Base-by-base conservation (phyloP, 2,329 filamentous ascomycete genomes). In the Cladosporium phlei region DNA sequence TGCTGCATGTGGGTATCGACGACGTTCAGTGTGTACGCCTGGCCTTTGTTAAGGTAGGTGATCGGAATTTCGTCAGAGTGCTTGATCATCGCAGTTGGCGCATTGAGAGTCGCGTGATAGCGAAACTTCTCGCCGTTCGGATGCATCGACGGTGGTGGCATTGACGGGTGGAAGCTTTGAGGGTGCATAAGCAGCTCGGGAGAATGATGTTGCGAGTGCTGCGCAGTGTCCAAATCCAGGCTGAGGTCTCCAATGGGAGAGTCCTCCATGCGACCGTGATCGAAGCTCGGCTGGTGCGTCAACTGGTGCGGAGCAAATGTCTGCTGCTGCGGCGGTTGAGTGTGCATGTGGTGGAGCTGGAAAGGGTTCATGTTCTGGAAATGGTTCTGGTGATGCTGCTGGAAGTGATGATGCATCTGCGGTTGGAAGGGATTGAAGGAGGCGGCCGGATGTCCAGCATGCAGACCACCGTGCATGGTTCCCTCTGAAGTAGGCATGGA, bases 1-100 rank as follows among this genome's bases (percentile, higher is more conserved):
- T 83, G 68, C 1, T 76, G 72, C 2, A 85, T 79, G 5, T 75
- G 73, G 0, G 86, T 93, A 62, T 98, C 93, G 37, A 86, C 74
- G 21, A 98, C 78, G 2, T 86, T 86, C 14, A 98, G 73, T 0
- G 87, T 86, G 65, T 98, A 98, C 12, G 89, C 88, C 64, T 97
- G 91, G 19, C 91, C 90, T 68, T 97, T 97, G 71, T 98, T 98
- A 14, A 98, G 78, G 63, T 98, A 98, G 0, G 91, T 96, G n/a
- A 97, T 81, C 0, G 93, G 93, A 19, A 97, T 94, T 65, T 97
- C 91, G 50, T 94, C 86, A 1, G 82, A 69, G 52, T 89, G 83
- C 65, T 86, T 94, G 61, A 94, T 85, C 93, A 97, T 98, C 6
- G 93, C 93, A 0, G 93, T 98, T 3, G 91, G 89, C 1, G 93